Evolutionary conservation across 2,329 filamentous ascomycete genomes (phyloP).

Genomic region (Apiospora marii): DNA sequence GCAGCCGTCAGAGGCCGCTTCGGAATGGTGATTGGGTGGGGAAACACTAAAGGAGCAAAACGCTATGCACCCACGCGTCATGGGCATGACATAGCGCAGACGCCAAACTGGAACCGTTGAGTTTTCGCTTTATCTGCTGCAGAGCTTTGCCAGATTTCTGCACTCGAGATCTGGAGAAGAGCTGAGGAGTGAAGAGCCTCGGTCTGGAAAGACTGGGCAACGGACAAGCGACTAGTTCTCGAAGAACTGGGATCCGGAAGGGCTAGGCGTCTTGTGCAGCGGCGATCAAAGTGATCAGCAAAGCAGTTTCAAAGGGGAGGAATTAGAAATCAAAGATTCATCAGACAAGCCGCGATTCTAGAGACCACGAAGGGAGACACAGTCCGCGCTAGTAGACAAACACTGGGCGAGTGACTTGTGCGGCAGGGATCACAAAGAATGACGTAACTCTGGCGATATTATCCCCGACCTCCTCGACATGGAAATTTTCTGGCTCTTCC

Average conservation of each 20-base stretch:
- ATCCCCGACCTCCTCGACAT: conserved; percentile 26
- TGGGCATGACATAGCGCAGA: conserved; percentile 16
- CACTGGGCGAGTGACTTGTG: conserved; percentile 22
- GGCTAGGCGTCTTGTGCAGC: conserved; percentile 4
- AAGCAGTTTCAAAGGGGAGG: conserved; percentile 12
- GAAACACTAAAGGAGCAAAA: not conserved
- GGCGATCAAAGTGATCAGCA: conserved; percentile 12
- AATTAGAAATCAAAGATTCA: conserved; percentile 20
- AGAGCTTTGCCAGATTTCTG: not conserved
- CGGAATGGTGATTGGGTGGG: not conserved
- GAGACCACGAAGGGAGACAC: conserved; percentile 5
- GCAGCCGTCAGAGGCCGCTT: conserved; percentile 12
- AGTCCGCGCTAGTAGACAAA: not conserved
- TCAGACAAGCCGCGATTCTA: conserved; percentile 19
- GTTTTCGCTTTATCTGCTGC: not conserved
- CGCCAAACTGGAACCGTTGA: conserved; percentile 5
- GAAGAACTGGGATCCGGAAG: conserved; percentile 2
- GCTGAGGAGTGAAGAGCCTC: not conserved
- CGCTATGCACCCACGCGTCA: conserved; percentile 20
- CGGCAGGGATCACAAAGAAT: conserved; percentile 26
- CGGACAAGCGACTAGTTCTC: not conserved
- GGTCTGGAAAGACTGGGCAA: not conserved
- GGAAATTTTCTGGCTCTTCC: conserved; percentile 27
- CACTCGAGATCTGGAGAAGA: not conserved
- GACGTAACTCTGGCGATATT: conserved; percentile 31